These are phyloP conservation scores for Vanrija humicola DNA, from an alignment of 1,284 basidiomycete genomes.

Conservation along the genomic window DNA sequence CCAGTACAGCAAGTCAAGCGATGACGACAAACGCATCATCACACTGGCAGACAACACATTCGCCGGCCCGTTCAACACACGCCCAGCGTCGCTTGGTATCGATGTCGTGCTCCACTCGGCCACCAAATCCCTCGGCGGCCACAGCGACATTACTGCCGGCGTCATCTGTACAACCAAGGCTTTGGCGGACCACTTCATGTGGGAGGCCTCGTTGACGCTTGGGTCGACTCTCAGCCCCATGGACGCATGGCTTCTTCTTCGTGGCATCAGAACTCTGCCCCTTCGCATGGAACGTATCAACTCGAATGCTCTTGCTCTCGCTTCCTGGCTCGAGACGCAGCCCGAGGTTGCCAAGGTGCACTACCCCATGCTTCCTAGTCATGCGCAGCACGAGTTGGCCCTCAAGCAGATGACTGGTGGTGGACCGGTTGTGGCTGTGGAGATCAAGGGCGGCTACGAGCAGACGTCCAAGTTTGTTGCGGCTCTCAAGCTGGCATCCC, in stretches of 20 bases:
- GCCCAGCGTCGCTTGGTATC: conserved; percentile 8
- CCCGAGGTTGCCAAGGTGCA: conserved; percentile 6
- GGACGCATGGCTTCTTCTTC: conserved; percentile 13
- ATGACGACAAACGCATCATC: conserved; percentile 2
- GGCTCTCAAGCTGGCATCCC: conserved; percentile 6
- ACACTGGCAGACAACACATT: conserved; percentile 11
- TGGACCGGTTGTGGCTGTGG: conserved; percentile 8
- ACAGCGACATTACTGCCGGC: conserved; percentile 14
- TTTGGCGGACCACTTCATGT: conserved; percentile 1
- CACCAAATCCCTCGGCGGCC: conserved; percentile 11
- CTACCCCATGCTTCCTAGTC: conserved; percentile 10
- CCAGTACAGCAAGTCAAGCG: neutral
- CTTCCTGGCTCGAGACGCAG: conserved; percentile 8
- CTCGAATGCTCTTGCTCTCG: conserved; percentile 9
- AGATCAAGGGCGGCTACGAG: conserved; percentile 9
- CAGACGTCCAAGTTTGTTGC: conserved; percentile 8
- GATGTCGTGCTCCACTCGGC: conserved; percentile 13
- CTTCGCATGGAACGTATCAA: conserved; percentile 15
- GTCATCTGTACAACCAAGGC: conserved; percentile 6
- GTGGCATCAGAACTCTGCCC: conserved; percentile 9
- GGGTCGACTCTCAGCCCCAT: conserved; percentile 12
- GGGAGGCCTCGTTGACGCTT: conserved; percentile 11
- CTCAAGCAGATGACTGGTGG: conserved; percentile 13
- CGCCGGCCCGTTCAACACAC: conserved; percentile 9
- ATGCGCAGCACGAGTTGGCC: conserved; percentile 10